phyloP scores from a whole-genome alignment of 2,329 filamentous ascomycete genomes.

The Didymella pomorum region DNA sequence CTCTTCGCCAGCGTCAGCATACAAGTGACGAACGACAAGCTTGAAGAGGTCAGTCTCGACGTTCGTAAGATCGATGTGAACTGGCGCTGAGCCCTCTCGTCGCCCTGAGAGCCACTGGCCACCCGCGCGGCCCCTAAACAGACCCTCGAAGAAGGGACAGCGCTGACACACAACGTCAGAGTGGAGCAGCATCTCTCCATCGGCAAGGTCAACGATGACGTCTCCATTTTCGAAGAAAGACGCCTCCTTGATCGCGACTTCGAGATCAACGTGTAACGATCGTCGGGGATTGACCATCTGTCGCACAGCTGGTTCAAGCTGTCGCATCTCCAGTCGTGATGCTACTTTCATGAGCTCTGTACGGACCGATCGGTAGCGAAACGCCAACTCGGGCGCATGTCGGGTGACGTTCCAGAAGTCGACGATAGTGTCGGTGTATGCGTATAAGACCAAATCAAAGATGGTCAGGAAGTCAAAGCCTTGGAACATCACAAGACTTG shows the following conservation, averaged over 20 bases:
- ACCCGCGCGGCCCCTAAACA: constrained; percentile 87
- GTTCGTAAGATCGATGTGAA: constrained; percentile 84
- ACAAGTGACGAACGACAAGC: constrained; percentile 81
- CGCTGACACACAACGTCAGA: constrained; percentile 80
- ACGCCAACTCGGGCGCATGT: constrained; percentile 69
- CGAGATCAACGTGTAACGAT: constrained; percentile 74
- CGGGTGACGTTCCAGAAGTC: constrained; percentile 86
- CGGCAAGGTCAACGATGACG: constrained; percentile 78
- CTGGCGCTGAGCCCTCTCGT: constrained; percentile 59
- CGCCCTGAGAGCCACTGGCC: constrained; percentile 84
- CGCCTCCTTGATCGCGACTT: constrained; percentile 71
- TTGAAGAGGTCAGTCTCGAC: constrained; percentile 76
- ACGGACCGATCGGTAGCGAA: constrained; percentile 80
- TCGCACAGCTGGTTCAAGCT: constrained; percentile 79
- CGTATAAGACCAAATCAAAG: constrained; percentile 79
- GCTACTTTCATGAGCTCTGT: constrained; percentile 89
- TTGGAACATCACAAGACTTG: constrained; percentile 69
- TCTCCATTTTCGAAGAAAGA: constrained; percentile 82
- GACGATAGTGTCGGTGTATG: constrained; percentile 80
- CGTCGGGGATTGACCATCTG: constrained; percentile 72
- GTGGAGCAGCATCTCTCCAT: constrained; percentile 74
- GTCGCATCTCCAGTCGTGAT: constrained; percentile 71
- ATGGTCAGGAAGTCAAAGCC: constrained; percentile 79
- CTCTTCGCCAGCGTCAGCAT: constrained; percentile 80
- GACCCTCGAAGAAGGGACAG: constrained; percentile 89